phyloP scores from a whole-genome alignment of 1,284 basidiomycete genomes.

The Rhodotorula sp. region DNA sequence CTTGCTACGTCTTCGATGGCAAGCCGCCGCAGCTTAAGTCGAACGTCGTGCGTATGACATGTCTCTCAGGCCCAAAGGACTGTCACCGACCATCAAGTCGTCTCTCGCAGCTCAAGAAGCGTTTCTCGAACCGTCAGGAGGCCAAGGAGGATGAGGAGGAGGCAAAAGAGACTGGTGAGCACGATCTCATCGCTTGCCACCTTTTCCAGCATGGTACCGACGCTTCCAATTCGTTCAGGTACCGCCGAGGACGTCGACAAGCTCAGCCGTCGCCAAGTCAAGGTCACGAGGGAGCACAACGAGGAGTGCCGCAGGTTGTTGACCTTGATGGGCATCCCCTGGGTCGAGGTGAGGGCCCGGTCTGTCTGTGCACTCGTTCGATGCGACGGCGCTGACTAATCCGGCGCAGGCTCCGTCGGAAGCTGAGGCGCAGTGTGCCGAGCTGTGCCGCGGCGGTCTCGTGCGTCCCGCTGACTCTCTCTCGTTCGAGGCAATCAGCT shows the following conservation, averaged over 20 bases:
- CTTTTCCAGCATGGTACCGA: background rate
- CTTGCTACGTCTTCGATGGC: slow-evolving; percentile 97
- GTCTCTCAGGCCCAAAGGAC: background rate
- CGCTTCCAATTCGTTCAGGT: slow-evolving; percentile 50
- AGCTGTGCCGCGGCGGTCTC: slow-evolving; percentile 82
- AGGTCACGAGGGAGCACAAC: slow-evolving; percentile 93
- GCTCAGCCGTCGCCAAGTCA: slow-evolving; percentile 85
- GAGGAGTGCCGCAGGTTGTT: slow-evolving; percentile 89
- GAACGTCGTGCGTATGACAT: slow-evolving; percentile 70
- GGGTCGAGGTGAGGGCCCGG: slow-evolving; percentile 66
- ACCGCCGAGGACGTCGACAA: slow-evolving; percentile 90
- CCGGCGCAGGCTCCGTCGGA: slow-evolving; percentile 81
- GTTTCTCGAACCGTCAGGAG: slow-evolving; percentile 84
- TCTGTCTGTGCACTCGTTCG: background rate
- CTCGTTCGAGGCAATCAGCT: background rate
- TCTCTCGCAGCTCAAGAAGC: slow-evolving; percentile 72
- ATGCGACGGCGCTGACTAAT: background rate
- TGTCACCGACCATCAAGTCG: background rate
- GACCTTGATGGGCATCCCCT: slow-evolving; percentile 94
- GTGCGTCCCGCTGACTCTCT: slow-evolving; percentile 21
- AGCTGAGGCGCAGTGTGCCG: slow-evolving; percentile 98
- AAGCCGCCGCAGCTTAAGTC: slow-evolving; percentile 97
- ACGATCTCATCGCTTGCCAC: background rate
- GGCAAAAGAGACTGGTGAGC: slow-evolving; percentile 82
- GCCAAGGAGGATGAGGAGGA: slow-evolving; percentile 93